Evolutionary conservation across 805 yeast genomes (phyloP).

Genomic region (Wickerhamiella occidentalis): DNA sequence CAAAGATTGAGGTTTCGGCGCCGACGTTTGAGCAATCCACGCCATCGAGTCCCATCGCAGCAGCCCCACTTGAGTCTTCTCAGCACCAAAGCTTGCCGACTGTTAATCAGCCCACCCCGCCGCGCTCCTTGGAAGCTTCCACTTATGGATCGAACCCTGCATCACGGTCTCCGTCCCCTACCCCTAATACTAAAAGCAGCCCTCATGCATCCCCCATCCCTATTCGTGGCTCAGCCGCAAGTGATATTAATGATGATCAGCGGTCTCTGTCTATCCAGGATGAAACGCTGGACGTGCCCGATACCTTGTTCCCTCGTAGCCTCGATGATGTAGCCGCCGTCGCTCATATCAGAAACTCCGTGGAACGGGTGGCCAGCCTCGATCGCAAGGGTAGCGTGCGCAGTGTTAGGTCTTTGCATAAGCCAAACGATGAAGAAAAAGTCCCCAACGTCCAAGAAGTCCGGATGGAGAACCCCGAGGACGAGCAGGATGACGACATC

Average conservation of each 20-base stretch:
- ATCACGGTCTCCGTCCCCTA: slow-evolving; percentile 1
- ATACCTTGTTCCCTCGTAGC: slow-evolving; percentile 28
- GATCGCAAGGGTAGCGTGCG: slow-evolving; percentile 26
- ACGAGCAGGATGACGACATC: slow-evolving; percentile 7
- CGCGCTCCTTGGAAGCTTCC: background rate
- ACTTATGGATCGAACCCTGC: background rate
- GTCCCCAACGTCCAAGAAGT: slow-evolving; percentile 27
- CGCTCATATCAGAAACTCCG: slow-evolving; percentile 26
- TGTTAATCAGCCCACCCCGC: too few species aligned
- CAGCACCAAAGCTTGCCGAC: too few species aligned
- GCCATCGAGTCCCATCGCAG: too few species aligned
- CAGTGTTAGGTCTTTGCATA: slow-evolving; percentile 10
- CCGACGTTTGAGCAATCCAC: slow-evolving; percentile 7
- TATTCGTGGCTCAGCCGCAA: background rate
- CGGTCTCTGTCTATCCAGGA: background rate
- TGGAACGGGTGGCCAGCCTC: slow-evolving; percentile 27
- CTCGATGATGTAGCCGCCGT: slow-evolving; percentile 24
- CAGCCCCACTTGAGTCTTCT: too few species aligned
- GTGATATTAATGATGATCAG: background rate
- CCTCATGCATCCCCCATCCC: background rate
- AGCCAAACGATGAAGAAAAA: slow-evolving; percentile 16
- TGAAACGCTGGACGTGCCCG: slow-evolving; percentile 20
- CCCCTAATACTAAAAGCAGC: background rate
- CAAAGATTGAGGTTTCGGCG: background rate
- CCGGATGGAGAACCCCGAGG: background rate